A percentile compares a stretch with the other conserved stretches of the same genome.
phyloP scores from a whole-genome alignment of 306 rosid genomes.

The Glycyrrhiza uralensis region DNA sequence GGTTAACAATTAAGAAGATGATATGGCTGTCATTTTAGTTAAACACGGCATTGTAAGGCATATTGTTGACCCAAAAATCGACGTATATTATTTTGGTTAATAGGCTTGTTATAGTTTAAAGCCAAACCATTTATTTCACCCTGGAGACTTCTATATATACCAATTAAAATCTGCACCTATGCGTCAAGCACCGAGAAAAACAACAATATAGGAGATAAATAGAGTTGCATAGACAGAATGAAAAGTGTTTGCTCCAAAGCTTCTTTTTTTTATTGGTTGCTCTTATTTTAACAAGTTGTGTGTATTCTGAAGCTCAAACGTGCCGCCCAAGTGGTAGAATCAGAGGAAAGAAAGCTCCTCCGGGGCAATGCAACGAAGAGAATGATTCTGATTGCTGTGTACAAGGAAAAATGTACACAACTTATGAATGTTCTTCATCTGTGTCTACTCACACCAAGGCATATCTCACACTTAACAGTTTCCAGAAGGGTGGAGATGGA shows the following conservation, averaged over 20 bases:
- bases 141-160: background rate
- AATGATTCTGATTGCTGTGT: constrained; percentile 41
- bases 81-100: too few species aligned
- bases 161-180: background rate
- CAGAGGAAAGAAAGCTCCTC: constrained; percentile 25
- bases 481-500: constrained; percentile 45
- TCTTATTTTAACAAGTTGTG: background rate
- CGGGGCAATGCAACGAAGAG: constrained; percentile 36
- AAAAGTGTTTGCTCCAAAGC: background rate
- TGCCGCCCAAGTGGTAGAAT: constrained; percentile 27
- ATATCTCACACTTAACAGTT: constrained; percentile 40
- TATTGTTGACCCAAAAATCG: too few species aligned
- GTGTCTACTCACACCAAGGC: constrained; percentile 34
- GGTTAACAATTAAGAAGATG: too few species aligned
- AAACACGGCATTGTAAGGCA: too few species aligned
- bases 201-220: background rate
- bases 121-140: too few species aligned
- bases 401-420: constrained; percentile 28
- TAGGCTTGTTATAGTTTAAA: too few species aligned
- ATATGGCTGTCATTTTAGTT: too few species aligned
- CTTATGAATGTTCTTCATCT: constrained; percentile 39
- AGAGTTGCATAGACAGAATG: background rate
- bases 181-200: background rate
- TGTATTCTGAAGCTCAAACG: constrained; percentile 16
- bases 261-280: background rate